These are phyloP conservation scores for Marchantia polymorpha DNA, from an alignment of 225 moss, liverwort and hornwort species.

Conservation along the genomic window DNA sequence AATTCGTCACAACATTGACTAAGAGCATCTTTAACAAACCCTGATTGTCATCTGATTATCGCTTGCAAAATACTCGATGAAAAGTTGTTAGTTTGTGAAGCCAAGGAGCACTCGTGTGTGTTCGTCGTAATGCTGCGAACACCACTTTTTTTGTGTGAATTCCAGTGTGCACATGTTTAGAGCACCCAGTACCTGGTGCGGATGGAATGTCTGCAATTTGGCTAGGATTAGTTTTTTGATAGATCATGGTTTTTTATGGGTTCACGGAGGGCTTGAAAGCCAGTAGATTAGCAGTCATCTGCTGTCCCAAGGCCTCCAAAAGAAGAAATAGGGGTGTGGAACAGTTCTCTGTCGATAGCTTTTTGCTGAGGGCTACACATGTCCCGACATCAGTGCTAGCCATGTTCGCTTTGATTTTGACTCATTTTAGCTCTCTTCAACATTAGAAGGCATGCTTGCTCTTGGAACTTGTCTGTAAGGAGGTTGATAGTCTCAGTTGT, in stretches of 20 bases:
- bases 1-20: neutral
- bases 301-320: slow-evolving; percentile 35
- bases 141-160: neutral
- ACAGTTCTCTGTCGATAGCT: slow-evolving; percentile 51
- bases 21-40: neutral
- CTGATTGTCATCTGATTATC: too few species aligned
- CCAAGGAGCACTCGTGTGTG: neutral
- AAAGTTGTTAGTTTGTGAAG: neutral
- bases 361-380: slow-evolving; percentile 57
- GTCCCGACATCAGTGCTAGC: slow-evolving; percentile 28
- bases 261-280: slow-evolving; percentile 29
- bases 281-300: slow-evolving; percentile 27
- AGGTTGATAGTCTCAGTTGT: neutral
- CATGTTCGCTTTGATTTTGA: too few species aligned
- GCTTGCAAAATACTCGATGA: too few species aligned
- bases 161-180: neutral
- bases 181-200: neutral
- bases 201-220: neutral
- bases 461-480: neutral
- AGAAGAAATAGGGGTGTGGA: slow-evolving; percentile 34
- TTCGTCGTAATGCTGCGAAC: neutral
- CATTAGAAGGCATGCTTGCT: neutral
- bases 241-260: neutral
- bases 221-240: neutral
- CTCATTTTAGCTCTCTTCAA: neutral